These are phyloP conservation scores for Aspergillus fumigatiaffinis DNA, from an alignment of 2,329 filamentous ascomycete species.

Conservation along the genomic window DNA sequence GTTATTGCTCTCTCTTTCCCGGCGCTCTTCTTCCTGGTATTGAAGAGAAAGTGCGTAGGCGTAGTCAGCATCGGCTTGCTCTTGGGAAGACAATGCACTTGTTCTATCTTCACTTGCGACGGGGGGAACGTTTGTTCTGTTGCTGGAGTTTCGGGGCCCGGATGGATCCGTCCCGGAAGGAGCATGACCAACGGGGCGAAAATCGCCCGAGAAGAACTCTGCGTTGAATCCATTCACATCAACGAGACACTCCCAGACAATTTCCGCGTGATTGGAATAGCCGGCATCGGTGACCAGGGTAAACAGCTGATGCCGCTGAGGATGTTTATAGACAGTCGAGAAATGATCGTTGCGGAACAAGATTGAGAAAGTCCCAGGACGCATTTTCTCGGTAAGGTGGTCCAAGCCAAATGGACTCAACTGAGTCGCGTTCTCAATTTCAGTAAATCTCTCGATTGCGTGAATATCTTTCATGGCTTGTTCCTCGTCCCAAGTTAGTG, in stretches of 20 bases:
- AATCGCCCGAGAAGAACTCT: constrained; percentile 87
- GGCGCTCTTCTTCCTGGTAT: constrained; percentile 86
- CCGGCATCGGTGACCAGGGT: constrained; percentile 90
- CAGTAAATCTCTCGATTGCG: constrained; percentile 79
- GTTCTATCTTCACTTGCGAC: constrained; percentile 10
- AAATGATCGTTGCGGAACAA: constrained; percentile 98
- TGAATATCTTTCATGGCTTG: constrained; percentile 76
- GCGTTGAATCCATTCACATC: constrained; percentile 81
- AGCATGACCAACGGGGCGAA: constrained; percentile 70
- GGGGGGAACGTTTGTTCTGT: constrained; percentile 6
- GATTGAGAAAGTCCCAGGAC: constrained; percentile 78
- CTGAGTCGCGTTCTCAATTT: constrained; percentile 71
- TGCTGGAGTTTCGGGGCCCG: constrained; percentile 25
- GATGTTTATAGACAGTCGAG: constrained; percentile 86
- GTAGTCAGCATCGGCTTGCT: constrained; percentile 67
- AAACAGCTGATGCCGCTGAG: constrained; percentile 68
- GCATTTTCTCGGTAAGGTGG: constrained; percentile 65
- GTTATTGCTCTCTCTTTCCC: constrained; percentile 50
- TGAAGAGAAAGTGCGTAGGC: constrained; percentile 88
- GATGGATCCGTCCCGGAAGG: constrained; percentile 26
- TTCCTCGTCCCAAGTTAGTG: constrained; percentile 68
- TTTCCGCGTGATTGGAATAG: constrained; percentile 79
- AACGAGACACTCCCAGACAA: constrained; percentile 92
- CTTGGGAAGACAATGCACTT: constrained; percentile 45
- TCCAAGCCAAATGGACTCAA: constrained; percentile 77